Base-by-base conservation (phyloP, 306 rosid species). In the Rubus parviflorus region DNA sequence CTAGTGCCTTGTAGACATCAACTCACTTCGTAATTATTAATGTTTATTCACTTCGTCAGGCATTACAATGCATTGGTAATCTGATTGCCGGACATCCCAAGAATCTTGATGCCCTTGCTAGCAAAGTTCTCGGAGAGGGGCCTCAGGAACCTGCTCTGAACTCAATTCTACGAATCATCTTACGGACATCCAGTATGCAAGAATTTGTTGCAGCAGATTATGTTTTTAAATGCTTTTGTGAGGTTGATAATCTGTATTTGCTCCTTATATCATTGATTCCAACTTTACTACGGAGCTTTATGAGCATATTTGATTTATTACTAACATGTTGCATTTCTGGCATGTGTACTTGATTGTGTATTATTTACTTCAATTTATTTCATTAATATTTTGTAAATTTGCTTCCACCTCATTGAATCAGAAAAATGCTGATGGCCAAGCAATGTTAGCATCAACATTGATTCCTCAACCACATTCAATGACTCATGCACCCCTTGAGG, bases 191-290 rank as follows among this genome's bases (percentile, higher is more conserved):
- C 58, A 94, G 93, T 83, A 68, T 81, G 64, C 93, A 91, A 79
- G 98, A 94, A 81, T 92, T 90, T 83, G 82, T 87, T 84, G 93
- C 98, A 12, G 96, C 97, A 58, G 97, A 94, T 86, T 89, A 87
- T 79, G 85, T 94, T 83, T 94, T 94, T 71, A 92, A 89, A 81
- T 70, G 84, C 88, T 94, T 94, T 77, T 94, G 98, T 82, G 97
- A 94, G 98, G 98, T 94, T 87, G 86, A 73, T 65, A 65, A 75
- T 49, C 46, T 70, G 30, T 82, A 66, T 40, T 48, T 57, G 6
- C 45, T 72, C 66, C 52, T 16, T 56, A n/a, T 75, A 64, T 46
- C 52, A 1, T 45, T 35, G 49, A 68, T 14, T 71, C 52, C 57
- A 7, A 68, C 35, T 65, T 65, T 19, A 23, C 45, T 17, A 53